Conservation (phyloP, 2,329 filamentous ascomycete species). For the Verticillium nubilum region DNA sequence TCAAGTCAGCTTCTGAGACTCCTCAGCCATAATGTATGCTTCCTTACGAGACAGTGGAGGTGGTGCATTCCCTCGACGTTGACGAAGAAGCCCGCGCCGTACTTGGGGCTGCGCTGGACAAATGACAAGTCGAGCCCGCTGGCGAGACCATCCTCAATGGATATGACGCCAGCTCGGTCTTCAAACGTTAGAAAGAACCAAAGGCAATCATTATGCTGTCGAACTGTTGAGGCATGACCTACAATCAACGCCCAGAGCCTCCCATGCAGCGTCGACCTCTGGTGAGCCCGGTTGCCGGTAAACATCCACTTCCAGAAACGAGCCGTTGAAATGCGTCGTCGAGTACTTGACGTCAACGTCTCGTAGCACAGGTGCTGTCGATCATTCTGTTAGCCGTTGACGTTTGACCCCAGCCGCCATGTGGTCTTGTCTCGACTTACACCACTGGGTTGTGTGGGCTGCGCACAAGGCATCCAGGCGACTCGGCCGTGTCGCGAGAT, state of each 20-base stretch:
- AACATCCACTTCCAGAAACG: conserved; percentile 46
- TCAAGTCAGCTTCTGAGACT: not conserved
- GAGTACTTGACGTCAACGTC: conserved; percentile 26
- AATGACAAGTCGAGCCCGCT: conserved; percentile 49
- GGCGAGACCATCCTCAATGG: conserved; percentile 38
- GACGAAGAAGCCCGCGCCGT: conserved; percentile 55
- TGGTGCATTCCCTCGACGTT: conserved; percentile 53
- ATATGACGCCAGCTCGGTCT: conserved; percentile 44
- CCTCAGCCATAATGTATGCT: not conserved
- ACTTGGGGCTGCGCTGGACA: conserved; percentile 46
- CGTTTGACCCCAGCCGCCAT: not conserved
- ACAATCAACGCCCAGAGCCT: conserved; percentile 38
- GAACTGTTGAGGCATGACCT: too few species aligned
- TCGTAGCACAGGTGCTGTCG: conserved; percentile 25
- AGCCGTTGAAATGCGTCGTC: conserved; percentile 45
- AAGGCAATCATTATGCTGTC: too few species aligned
- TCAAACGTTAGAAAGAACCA: conserved; percentile 5
- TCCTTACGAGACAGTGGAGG: conserved; percentile 48
- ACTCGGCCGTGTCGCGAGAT: conserved; percentile 7
- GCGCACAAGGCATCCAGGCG: conserved; percentile 18
- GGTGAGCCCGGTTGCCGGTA: conserved; percentile 44
- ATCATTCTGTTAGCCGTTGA: not conserved
- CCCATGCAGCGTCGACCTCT: conserved; percentile 54
- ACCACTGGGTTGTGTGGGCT: conserved; percentile 29
- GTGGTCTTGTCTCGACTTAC: conserved; percentile 18